A percentile compares a stretch with the other conserved stretches of the same genome.
Evolutionary conservation across 306 rosid genomes (phyloP).

Genomic region (Trifolium repens): DNA sequence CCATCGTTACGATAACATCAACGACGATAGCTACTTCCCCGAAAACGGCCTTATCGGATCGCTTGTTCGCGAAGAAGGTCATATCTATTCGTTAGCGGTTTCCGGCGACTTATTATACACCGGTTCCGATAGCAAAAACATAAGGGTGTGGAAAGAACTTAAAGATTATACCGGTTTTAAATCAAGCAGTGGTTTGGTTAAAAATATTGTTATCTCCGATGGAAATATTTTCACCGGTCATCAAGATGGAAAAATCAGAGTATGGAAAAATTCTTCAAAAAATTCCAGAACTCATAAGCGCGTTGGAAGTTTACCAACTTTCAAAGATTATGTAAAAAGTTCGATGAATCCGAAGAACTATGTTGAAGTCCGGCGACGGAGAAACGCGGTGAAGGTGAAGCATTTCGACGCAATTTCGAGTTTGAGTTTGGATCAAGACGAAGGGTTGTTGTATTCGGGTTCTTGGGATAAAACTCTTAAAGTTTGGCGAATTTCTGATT

Average conservation of each 20-base stretch:
- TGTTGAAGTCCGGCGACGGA: constrained; percentile 65
- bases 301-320: constrained; percentile 75
- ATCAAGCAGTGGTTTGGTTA: constrained; percentile 80
- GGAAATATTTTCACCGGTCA: constrained; percentile 84
- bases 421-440: constrained; percentile 66
- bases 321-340: constrained; percentile 65
- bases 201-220: constrained; percentile 67
- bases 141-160: constrained; percentile 84
- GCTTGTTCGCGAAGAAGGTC: constrained; percentile 81
- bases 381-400: constrained; percentile 65
- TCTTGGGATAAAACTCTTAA: constrained; percentile 91
- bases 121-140: constrained; percentile 90
- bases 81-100: constrained; percentile 79
- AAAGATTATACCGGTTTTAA: constrained; percentile 79
- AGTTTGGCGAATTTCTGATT: constrained; percentile 77
- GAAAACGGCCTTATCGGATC: constrained; percentile 71
- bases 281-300: constrained; percentile 52
- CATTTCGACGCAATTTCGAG: constrained; percentile 86
- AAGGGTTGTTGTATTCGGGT: constrained; percentile 68
- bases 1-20: not conserved
- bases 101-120: constrained; percentile 73
- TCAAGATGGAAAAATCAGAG: constrained; percentile 91
- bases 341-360: constrained; percentile 85
- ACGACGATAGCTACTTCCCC: not conserved
- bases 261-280: constrained; percentile 65